A percentile compares a stretch with the other conserved stretches of the same genome.
phyloP scores from a whole-genome alignment of 768 basidiomycete genomes.

The Panus rudis region DNA sequence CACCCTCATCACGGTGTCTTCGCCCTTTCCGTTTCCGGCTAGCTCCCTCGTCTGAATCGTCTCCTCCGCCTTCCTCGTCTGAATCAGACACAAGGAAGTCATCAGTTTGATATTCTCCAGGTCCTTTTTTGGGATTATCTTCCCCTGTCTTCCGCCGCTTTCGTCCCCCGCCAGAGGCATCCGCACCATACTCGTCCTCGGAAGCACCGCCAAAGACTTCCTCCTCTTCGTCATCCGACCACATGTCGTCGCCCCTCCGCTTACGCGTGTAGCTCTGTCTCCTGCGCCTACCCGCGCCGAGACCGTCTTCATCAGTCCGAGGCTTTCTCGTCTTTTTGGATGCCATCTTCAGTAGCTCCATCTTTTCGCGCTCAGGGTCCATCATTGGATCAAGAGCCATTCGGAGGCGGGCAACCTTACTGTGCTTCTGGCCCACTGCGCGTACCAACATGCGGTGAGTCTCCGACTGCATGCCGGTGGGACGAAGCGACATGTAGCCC shows the following conservation, averaged over 20 bases:
- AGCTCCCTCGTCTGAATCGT: slow-evolving; percentile 25
- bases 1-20: slow-evolving; percentile 30
- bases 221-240: slow-evolving; percentile 72
- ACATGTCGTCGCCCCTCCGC: slow-evolving; percentile 39
- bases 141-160: slow-evolving; percentile 28
- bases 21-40: slow-evolving; percentile 30
- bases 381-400: slow-evolving; percentile 73
- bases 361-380: slow-evolving; percentile 70
- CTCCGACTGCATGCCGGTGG: slow-evolving; percentile 85
- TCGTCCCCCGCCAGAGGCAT: slow-evolving; percentile 18
- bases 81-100: slow-evolving; percentile 82
- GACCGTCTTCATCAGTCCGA: slow-evolving; percentile 40
- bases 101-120: slow-evolving; percentile 74
- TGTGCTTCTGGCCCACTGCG: slow-evolving; percentile 80
- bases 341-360: slow-evolving; percentile 57
- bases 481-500: slow-evolving; percentile 77
- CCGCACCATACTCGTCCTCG: slow-evolving; percentile 49
- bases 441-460: slow-evolving; percentile 86
- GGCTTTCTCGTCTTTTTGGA: slow-evolving; percentile 60
- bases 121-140: slow-evolving; percentile 38
- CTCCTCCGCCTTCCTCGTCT: slow-evolving; percentile 49
- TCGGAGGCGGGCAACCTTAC: slow-evolving; percentile 69
- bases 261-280: slow-evolving; percentile 33
- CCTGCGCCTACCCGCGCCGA: slow-evolving; percentile 39
- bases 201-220: slow-evolving; percentile 28